These are phyloP conservation scores for Beauveria scarabaeidicola DNA, from an alignment of 2,329 filamentous ascomycete genomes.

Conservation along the genomic window DNA sequence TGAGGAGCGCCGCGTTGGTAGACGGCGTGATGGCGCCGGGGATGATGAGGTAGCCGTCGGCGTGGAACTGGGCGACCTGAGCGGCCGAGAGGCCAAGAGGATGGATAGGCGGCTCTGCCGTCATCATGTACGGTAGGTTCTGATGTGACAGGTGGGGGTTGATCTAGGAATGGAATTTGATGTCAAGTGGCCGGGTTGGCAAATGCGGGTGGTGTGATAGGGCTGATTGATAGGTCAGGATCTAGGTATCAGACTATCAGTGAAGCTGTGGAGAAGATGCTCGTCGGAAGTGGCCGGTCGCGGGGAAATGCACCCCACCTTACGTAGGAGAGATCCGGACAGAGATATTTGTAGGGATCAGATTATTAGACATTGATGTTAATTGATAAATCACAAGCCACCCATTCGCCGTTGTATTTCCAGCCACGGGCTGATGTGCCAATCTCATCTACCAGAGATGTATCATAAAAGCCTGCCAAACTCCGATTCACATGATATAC, in stretches of 20 bases:
- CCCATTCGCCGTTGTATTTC: neutral
- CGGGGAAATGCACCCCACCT: neutral
- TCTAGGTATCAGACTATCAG: neutral
- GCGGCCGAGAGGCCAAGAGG: slow-evolving; percentile 54
- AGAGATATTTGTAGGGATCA: neutral
- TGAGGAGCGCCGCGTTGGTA: slow-evolving; percentile 60
- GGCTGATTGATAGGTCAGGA: neutral
- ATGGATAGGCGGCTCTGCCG: neutral
- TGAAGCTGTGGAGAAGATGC: slow-evolving; percentile 1
- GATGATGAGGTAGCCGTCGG: slow-evolving; percentile 86
- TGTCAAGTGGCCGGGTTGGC: neutral
- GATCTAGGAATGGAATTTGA: neutral
- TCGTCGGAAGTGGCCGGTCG: slow-evolving; percentile 1
- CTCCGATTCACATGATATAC: neutral
- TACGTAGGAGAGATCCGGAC: neutral
- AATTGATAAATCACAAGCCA: neutral
- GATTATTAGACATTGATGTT: neutral
- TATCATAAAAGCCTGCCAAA: neutral
- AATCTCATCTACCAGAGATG: neutral
- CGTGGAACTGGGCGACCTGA: slow-evolving; percentile 64
- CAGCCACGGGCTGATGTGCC: neutral
- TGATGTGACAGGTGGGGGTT: neutral
- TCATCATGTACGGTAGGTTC: neutral
- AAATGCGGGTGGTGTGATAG: neutral
- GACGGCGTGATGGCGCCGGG: slow-evolving; percentile 61